These are phyloP conservation scores for Ophiognomonia clavigignenti-juglandacearum DNA, from an alignment of 2,329 filamentous ascomycete species.

Conservation along the genomic window DNA sequence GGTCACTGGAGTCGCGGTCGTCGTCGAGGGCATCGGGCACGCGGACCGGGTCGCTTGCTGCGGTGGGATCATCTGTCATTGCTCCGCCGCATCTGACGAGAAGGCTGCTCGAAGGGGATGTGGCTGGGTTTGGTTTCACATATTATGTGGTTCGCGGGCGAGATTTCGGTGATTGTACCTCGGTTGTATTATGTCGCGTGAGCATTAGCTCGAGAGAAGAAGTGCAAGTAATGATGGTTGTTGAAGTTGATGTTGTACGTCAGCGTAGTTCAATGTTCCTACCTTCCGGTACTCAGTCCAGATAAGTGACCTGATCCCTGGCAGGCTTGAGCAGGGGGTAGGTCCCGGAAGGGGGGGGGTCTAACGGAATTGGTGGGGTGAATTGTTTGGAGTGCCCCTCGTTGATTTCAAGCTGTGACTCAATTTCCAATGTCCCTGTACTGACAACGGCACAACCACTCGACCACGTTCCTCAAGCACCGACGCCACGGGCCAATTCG, in stretches of 20 bases:
- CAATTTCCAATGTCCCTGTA: not conserved
- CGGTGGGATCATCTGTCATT: conserved; percentile 40
- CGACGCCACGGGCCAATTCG: not conserved
- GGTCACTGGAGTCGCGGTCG: conserved; percentile 1
- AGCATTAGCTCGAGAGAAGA: too few species aligned
- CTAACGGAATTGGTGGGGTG: conserved; percentile 2
- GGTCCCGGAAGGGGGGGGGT: too few species aligned
- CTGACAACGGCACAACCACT: not conserved
- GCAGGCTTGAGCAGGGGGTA: too few species aligned
- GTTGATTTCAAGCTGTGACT: conserved; percentile 8
- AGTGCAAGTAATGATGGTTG: too few species aligned
- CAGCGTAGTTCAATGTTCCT: too few species aligned
- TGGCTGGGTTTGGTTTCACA: conserved; percentile 10
- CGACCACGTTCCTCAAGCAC: not conserved
- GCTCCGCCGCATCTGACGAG: conserved; percentile 35
- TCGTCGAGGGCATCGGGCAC: conserved; percentile 17
- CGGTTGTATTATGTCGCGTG: too few species aligned
- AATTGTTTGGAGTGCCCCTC: conserved; percentile 4
- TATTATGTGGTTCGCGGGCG: conserved; percentile 5
- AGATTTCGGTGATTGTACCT: too few species aligned
- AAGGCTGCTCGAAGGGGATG: conserved; percentile 18
- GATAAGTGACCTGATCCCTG: too few species aligned
- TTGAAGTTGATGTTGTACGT: too few species aligned
- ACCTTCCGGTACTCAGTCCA: too few species aligned
- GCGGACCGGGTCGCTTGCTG: conserved; percentile 35